Evolutionary conservation across 129 eudicot species (phyloP).

Genomic region (Ambrosia artemisiifolia): DNA sequence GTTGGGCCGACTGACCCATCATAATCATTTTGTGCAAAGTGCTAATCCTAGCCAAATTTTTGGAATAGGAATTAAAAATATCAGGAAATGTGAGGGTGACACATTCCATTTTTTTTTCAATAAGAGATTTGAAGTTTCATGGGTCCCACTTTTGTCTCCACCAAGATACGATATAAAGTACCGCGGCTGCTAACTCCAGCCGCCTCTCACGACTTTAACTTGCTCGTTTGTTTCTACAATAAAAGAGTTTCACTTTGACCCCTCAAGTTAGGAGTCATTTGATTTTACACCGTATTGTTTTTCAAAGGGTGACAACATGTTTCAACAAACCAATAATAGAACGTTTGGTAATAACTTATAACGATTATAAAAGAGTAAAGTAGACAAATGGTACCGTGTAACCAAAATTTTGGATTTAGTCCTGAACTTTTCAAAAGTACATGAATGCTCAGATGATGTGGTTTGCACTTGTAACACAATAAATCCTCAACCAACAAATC

Average conservation of each 20-base stretch:
- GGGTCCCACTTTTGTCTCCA: conserved; percentile 27
- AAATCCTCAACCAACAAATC: no score
- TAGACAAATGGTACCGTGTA: no score
- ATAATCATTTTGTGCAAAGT: neutral
- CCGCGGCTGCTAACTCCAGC: conserved; percentile 12
- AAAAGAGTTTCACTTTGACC: conserved; percentile 4
- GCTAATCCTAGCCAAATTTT: neutral
- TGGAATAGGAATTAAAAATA: neutral
- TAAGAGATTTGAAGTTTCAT: neutral
- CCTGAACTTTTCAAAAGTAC: no score
- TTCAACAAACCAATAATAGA: neutral
- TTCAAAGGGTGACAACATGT: neutral
- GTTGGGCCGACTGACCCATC: neutral
- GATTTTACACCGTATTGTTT: neutral
- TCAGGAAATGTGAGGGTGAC: neutral
- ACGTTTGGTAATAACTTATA: no score
- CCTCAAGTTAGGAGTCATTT: neutral
- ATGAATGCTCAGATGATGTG: no score
- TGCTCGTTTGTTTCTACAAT: neutral
- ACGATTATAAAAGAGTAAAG: no score
- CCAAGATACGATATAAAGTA: conserved; percentile 8
- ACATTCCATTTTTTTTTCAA: neutral
- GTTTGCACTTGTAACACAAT: no score
- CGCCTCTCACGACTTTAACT: conserved; percentile 27
- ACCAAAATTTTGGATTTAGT: no score